phyloP scores from a whole-genome alignment of 345 rosid species.

The Eucalyptus fibrosa region DNA sequence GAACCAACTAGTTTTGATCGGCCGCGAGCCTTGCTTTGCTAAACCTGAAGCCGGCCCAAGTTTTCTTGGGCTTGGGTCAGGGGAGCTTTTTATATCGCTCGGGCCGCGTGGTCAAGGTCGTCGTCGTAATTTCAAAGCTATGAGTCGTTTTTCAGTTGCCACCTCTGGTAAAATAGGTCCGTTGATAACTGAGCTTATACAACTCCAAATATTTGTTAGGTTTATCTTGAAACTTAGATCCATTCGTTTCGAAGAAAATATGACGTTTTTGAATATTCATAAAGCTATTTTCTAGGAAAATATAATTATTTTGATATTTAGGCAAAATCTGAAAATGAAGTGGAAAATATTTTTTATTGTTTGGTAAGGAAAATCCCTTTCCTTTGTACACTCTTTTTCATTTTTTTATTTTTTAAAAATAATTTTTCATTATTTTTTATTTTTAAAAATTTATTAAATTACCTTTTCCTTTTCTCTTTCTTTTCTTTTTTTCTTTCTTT shows the following conservation, averaged over 20 bases:
- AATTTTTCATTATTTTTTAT: too few species aligned
- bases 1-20: background rate
- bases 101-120: background rate
- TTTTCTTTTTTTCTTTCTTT: too few species aligned
- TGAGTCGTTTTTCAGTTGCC: background rate
- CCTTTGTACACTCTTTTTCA: rapidly evolving
- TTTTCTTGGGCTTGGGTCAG: background rate
- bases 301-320: too few species aligned
- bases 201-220: background rate
- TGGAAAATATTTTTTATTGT: too few species aligned
- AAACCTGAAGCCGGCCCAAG: background rate
- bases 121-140: background rate
- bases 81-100: background rate
- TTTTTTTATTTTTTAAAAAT: too few species aligned
- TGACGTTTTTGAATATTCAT: too few species aligned
- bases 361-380: rapidly evolving
- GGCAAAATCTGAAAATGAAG: too few species aligned
- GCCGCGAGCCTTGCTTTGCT: background rate
- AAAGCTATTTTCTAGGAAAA: too few species aligned
- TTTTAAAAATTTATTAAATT: too few species aligned
- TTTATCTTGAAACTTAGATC: background rate
- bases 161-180: background rate
- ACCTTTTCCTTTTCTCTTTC: too few species aligned
- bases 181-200: background rate
- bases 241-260: rapidly evolving